Evolutionary conservation across 192 early-diverging fungal genomes (phyloP), one percentile per base, ranked within the genome.

Genomic region (Endogone sp.): DNA sequence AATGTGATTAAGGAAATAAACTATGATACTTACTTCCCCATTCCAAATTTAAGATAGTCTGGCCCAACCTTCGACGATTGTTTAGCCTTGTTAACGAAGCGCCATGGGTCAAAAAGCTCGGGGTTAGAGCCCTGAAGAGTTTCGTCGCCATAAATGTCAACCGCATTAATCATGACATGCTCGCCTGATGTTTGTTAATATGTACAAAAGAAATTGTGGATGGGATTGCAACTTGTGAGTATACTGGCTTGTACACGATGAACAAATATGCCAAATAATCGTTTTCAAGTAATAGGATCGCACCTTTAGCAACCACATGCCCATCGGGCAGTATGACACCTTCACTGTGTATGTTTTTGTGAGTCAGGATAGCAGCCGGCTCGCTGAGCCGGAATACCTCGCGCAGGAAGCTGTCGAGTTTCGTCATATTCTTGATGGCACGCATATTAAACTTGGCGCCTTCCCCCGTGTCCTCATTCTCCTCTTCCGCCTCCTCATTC

Each of bases 31-130:
- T 74, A 80, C 79, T 62, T 71, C 27, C 80, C 80, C 63, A 78
- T 68, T 6, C 76, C 80, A 65, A 82, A 82, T 25, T 65, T 37
- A 22, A 82, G 28, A 44, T 61, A 71, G 54, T 82, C 80, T 10
- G 49, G 29, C 28, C 64, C 62, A n/a, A 73, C 69, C 30, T 78
- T 78, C 49, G 64, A 68, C 6, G 76, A 64, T 11, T 66, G 30
- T 67, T 74, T 74, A 20, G 55, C 59, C n/a, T 69, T 60, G 54
- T 70, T 69, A 0, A 78, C 65, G 24, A 75, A 82, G 11, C 80
- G 59, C 66, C 67, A 77, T 2, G 81, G 75, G 0, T 72, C 66
- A 63, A 82, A 82, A 27, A 73, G 63, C 2, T 63, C 60, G 3
- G 63, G 20, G 2, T 76, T 62, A 16, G 67, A 68, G 1, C 74